Base-by-base conservation (phyloP, 768 basidiomycete species). In the Trametes cubensis region DNA sequence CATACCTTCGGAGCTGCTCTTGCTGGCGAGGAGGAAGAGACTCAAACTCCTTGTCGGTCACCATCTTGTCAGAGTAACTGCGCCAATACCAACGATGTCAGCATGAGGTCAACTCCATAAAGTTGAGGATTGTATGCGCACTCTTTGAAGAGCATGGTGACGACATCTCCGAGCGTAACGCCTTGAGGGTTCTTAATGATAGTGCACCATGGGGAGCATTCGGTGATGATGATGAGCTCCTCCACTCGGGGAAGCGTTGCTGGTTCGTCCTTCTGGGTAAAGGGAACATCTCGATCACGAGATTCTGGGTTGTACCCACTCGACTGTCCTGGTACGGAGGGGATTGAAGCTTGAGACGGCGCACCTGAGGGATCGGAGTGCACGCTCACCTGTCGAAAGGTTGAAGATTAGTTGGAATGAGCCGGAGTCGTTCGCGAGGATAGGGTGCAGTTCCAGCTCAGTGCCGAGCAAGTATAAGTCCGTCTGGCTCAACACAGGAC, bases 101-200 rank as follows among this genome's bases (percentile, higher is more conserved):
- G 15, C 18, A 28, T 38, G 17, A 61, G 61, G 44, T 17, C 34
- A 39, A 21, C 58, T 46, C 39, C 25, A n/a, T 0, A 20, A n/a
- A 17, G 4, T 17, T 8, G 23, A 14, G 21, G 17, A 7, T 30
- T 3, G 23, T 34, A 26, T 11, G 79, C 88, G 39, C 62, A 94
- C 92, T 94, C 91, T 73, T 85, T 86, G 79, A 83, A 90, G 47
- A 94, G 74, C n/a, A 80, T 74, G 4, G 79, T 78, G 67, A 86
- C 89, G n/a, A 94, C 80, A 70, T 94, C 90, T 18, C 81, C 82
- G 63, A 90, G 80, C 2, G 90, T 92, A 18, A 94, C 89, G 0
- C 92, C 92, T 0, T 76, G 74, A 17, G 86, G 83, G 69, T 88
- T 92, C 73, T 80, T 84, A 52, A 90, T 80, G 58, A 85, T 85